phyloP scores from a whole-genome alignment of 2,329 filamentous ascomycete genomes.

The Colletotrichum caudatum region DNA sequence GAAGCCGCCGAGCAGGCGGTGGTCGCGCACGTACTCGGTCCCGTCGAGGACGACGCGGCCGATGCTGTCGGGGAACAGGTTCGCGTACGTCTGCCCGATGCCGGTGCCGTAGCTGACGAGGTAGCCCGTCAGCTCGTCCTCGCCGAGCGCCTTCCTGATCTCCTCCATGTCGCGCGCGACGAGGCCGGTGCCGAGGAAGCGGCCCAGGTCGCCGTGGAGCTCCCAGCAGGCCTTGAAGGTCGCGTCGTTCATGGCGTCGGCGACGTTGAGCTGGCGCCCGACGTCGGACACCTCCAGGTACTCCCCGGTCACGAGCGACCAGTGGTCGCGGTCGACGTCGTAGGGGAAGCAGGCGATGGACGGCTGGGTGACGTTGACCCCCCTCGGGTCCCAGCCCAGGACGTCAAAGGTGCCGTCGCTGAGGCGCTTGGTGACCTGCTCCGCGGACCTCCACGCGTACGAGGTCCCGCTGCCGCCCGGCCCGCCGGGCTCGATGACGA shows the following conservation, averaged over 20 bases:
- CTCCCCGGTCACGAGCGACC: conserved; percentile 55
- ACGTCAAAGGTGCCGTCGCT: conserved; percentile 60
- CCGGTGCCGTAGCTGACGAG: conserved; percentile 65
- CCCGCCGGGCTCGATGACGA: conserved; percentile 64
- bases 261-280: conserved; percentile 55
- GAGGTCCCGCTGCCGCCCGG: conserved; percentile 62
- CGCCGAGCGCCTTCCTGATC: conserved; percentile 59
- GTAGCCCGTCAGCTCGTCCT: conserved; percentile 62
- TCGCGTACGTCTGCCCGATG: conserved; percentile 64
- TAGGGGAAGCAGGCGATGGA: conserved; percentile 60
- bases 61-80: conserved; percentile 62
- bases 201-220: conserved; percentile 57
- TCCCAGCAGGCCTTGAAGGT: conserved; percentile 58
- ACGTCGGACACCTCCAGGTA: conserved; percentile 54
- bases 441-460: conserved; percentile 54
- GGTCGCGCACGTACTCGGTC: conserved; percentile 60
- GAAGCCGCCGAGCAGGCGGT: conserved; percentile 60
- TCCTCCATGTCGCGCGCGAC: conserved; percentile 63
- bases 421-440: conserved; percentile 55
- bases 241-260: conserved; percentile 61
- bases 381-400: conserved; percentile 67
- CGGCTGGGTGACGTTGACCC: conserved; percentile 62
- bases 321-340: conserved; percentile 60
- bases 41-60: conserved; percentile 64
- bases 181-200: conserved; percentile 60